Conservation (phyloP, 2,329 filamentous ascomycete genomes). For the Plectosphaerella plurivora region DNA sequence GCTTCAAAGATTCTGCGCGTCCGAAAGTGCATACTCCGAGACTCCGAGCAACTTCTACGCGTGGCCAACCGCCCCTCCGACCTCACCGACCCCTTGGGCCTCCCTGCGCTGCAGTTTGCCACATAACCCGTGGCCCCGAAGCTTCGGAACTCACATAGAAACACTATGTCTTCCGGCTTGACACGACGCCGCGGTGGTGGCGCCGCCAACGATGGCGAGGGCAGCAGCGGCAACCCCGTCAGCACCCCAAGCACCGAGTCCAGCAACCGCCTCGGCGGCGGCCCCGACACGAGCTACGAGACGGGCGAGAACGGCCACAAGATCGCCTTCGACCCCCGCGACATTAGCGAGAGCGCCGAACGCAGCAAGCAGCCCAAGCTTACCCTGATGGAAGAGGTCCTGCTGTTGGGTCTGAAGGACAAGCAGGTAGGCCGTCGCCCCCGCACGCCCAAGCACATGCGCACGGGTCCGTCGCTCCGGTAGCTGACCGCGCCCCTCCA, state of each 20-base stretch:
- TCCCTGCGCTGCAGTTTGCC: no score
- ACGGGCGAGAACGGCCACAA: conserved; percentile 94
- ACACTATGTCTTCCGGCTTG: conserved; percentile 33
- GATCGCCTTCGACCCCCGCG: conserved; percentile 94
- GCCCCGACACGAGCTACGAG: conserved; percentile 80
- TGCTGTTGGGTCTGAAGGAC: conserved; percentile 93
- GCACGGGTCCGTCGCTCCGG: no score
- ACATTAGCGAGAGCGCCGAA: conserved; percentile 96
- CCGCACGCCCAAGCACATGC: neutral
- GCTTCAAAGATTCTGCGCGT: no score
- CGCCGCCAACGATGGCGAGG: conserved; percentile 61
- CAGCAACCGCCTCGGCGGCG: conserved; percentile 48
- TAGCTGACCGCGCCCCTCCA: neutral
- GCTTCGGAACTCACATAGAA: neutral
- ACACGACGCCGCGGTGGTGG: conserved; percentile 61
- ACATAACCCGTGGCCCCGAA: no score
- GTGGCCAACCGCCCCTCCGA: no score
- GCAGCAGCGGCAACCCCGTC: conserved; percentile 43
- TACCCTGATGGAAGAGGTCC: conserved; percentile 97
- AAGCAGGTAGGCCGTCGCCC: conserved; percentile 72
- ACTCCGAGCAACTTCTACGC: no score
- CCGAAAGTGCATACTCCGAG: no score
- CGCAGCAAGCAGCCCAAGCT: conserved; percentile 96
- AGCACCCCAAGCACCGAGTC: conserved; percentile 31
- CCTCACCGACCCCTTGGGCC: no score